These are phyloP conservation scores for Biscogniauxia sp. DNA, from an alignment of 2,329 filamentous ascomycete species.

Conservation along the genomic window DNA sequence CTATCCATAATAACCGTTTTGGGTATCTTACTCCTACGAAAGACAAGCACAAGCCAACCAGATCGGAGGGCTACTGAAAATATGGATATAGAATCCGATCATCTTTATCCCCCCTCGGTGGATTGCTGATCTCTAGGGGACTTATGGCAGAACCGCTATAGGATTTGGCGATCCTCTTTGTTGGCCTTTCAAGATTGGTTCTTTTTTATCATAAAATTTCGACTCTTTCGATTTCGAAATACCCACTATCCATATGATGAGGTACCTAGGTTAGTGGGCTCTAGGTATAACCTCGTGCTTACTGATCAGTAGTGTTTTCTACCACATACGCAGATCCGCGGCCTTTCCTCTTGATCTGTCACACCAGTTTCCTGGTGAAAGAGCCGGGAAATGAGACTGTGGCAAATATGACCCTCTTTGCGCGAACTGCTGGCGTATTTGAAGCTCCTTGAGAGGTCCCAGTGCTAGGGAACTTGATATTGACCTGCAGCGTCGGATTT, in stretches of 20 bases:
- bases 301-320: background rate
- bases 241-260: slow-evolving; percentile 18
- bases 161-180: slow-evolving; percentile 28
- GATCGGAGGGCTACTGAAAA: slow-evolving; percentile 17
- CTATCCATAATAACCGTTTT: slow-evolving; percentile 27
- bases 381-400: slow-evolving; percentile 6
- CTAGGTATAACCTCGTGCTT: slow-evolving; percentile 9
- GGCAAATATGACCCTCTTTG: slow-evolving; percentile 14
- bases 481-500: slow-evolving; percentile 22
- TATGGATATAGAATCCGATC: slow-evolving; percentile 26
- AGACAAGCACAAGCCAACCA: slow-evolving; percentile 11
- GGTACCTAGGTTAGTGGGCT: slow-evolving; percentile 7
- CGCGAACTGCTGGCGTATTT: slow-evolving; percentile 14
- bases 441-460: slow-evolving; percentile 22
- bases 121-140: slow-evolving; percentile 29
- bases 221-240: slow-evolving; percentile 21
- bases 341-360: slow-evolving; percentile 1
- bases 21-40: slow-evolving; percentile 26
- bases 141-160: slow-evolving; percentile 27
- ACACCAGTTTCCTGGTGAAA: slow-evolving; percentile 14
- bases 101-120: slow-evolving; percentile 27
- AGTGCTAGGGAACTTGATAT: slow-evolving; percentile 20
- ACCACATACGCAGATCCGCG: slow-evolving; percentile 6
- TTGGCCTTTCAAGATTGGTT: slow-evolving; percentile 26
- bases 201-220: slow-evolving; percentile 22